These are phyloP conservation scores for Leccinum fallax DNA, from an alignment of 1,284 basidiomycete species.

Conservation along the genomic window DNA sequence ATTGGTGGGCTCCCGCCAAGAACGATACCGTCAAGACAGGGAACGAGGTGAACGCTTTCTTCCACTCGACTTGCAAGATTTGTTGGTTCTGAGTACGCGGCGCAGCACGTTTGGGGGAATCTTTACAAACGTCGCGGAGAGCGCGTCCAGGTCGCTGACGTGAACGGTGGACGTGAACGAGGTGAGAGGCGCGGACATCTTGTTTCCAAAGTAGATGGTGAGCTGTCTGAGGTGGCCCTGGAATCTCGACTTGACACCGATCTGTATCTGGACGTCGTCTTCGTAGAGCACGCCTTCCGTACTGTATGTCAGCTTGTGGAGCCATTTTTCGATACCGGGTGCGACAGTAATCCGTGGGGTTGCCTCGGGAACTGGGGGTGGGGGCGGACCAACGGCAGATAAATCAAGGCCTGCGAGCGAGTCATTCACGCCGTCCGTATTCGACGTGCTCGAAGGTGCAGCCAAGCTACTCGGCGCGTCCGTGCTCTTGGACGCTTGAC, in stretches of 20 bases:
- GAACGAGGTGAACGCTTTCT: conserved; percentile 76
- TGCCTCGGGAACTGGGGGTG: conserved; percentile 32
- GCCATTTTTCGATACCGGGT: conserved; percentile 84
- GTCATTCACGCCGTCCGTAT: conserved; percentile 62
- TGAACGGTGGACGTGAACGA: conserved; percentile 88
- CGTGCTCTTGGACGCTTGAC: conserved; percentile 41
- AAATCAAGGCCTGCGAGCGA: conserved; percentile 76
- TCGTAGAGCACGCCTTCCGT: conserved; percentile 94
- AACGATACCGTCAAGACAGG: conserved; percentile 91
- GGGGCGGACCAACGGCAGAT: conserved; percentile 11
- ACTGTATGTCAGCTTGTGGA: conserved; percentile 80
- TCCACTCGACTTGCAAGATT: conserved; percentile 92
- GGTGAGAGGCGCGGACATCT: conserved; percentile 82
- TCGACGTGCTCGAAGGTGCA: conserved; percentile 23
- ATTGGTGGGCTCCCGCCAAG: conserved; percentile 89
- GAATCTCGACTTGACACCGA: conserved; percentile 95
- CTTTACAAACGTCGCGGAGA: conserved; percentile 85
- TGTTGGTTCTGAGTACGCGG: conserved; percentile 91
- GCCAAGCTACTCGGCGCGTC: conserved; percentile 35
- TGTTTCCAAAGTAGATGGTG: conserved; percentile 96
- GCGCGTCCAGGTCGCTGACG: conserved; percentile 69
- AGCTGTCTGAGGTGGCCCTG: conserved; percentile 91
- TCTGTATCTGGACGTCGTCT: conserved; percentile 86
- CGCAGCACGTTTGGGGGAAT: conserved; percentile 83
- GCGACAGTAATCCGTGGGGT: conserved; percentile 60